Evolutionary conservation across 768 basidiomycete species (phyloP), one percentile per base, ranked within the genome.

Genomic region (Xerocomus potaroensis): DNA sequence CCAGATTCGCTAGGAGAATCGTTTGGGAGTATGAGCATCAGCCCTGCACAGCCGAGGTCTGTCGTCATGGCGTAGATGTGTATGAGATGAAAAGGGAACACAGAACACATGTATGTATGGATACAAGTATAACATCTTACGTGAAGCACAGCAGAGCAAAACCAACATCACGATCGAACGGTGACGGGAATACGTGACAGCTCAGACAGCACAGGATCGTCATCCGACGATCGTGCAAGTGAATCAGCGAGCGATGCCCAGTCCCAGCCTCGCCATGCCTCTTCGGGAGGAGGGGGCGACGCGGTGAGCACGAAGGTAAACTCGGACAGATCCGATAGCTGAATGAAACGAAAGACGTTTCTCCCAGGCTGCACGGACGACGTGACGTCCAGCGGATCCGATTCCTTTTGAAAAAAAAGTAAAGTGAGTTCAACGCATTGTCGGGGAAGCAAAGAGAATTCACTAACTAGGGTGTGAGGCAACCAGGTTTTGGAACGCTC

Each of bases 1-100:
- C 53, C 49, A 10, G 59, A 56, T 14, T 63, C 62, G 3, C 71
- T 91, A 6, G 84, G 81, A 8, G 72, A 71, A 51, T 87, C 84
- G 4, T 78, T 91, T 51, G 84, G 77, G 8, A 82, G 79, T 26
- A 90, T 91, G 88, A 91, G 86, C 55, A 91, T 91, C 53, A 91
- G 89, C 55, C 89, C 89, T 10, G 65, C 62, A 24, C 72, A 55
- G 10, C 55, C 66, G n/a, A 54, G 19, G 39, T 35, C 54, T 6
- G 45, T 54, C 16, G 32, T 57, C 15, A 50, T 59, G 45, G 40
- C 44, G 4, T 50, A 47, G 14, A 59, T 7, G 6, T 32, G 36
- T 23, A 9, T 24, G 19, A 27, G 26, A 27, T n/a, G n/a, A n/a
- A n/a, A n/a, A n/a, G n/a, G n/a, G n/a, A n/a, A n/a, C n/a, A n/a